These are phyloP conservation scores for Usnea hakonensis DNA, from an alignment of 495 filamentous ascomycete species.

Conservation along the genomic window DNA sequence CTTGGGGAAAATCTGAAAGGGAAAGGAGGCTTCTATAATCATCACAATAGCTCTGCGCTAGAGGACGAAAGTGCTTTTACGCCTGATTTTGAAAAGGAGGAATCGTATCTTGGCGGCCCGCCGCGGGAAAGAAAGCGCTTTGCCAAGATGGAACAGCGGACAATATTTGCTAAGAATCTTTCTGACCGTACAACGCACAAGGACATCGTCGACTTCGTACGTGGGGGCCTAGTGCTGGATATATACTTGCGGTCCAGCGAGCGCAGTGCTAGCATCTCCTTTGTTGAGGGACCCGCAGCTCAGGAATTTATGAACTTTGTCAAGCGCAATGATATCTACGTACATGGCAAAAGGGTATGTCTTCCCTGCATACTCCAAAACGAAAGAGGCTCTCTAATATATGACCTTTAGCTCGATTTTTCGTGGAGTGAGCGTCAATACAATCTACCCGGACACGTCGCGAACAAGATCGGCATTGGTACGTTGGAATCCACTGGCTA, in stretches of 20 bases:
- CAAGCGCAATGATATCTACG: conserved; percentile 59
- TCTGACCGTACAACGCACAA: conserved; percentile 55
- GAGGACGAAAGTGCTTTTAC: conserved; percentile 31
- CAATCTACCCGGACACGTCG: conserved; percentile 55
- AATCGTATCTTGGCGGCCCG: conserved; percentile 20
- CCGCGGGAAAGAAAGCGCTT: conserved; percentile 28
- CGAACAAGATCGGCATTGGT: conserved; percentile 49
- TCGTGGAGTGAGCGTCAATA: conserved; percentile 71
- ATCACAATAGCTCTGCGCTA: conserved; percentile 24
- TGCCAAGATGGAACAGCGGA: conserved; percentile 45
- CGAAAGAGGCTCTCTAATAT: conserved; percentile 22
- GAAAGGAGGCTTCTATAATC: conserved; percentile 11
- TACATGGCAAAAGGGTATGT: conserved; percentile 62
- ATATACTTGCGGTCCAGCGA: conserved; percentile 58
- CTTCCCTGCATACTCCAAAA: background rate
- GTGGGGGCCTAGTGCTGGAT: conserved; percentile 64
- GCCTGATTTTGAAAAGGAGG: conserved; percentile 36
- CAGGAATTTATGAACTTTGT: conserved; percentile 56
- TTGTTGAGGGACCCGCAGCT: conserved; percentile 56
- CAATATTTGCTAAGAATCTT: conserved; percentile 55
- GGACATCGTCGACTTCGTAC: conserved; percentile 58
- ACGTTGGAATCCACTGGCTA: background rate
- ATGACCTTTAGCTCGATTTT: conserved; percentile 51
- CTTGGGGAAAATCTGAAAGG: background rate
- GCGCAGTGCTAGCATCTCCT: conserved; percentile 59